These are phyloP conservation scores for Backusella circina DNA, from an alignment of 192 early-diverging fungal genomes.

Conservation along the genomic window DNA sequence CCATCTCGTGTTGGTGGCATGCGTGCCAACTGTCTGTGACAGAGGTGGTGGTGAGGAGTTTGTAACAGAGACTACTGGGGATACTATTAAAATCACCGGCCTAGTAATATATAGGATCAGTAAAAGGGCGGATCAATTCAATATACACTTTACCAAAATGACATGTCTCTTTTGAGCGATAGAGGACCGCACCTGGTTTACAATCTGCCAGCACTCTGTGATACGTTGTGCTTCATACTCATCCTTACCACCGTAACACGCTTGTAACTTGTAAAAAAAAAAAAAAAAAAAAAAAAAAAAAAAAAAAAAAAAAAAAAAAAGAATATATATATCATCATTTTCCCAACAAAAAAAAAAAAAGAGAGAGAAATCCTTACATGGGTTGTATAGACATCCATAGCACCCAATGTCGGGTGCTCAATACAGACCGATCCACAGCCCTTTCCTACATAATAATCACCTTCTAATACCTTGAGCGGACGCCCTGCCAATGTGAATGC, in stretches of 20 bases:
- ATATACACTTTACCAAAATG: constrained; percentile 40
- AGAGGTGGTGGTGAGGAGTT: constrained; percentile 38
- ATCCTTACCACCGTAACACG: constrained; percentile 47
- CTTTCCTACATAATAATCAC: constrained; percentile 58
- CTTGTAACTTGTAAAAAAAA: constrained; percentile 43
- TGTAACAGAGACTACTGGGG: constrained; percentile 36
- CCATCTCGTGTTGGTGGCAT: constrained; percentile 10
- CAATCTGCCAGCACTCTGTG: constrained; percentile 51
- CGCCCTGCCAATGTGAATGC: constrained; percentile 47
- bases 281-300: no score
- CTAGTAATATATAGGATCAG: constrained; percentile 24
- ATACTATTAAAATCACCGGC: constrained; percentile 50
- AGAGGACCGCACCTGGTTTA: constrained; percentile 36
- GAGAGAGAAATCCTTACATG: constrained; percentile 38
- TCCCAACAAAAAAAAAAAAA: no score
- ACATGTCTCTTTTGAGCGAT: constrained; percentile 49
- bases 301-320: no score
- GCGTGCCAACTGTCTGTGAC: constrained; percentile 46
- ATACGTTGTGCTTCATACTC: constrained; percentile 46
- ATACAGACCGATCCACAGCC: constrained; percentile 43
- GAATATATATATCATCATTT: no score
- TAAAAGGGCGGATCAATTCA: no score
- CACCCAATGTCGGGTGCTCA: constrained; percentile 46
- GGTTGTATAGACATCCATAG: constrained; percentile 54
- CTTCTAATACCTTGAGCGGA: constrained; percentile 47